Evolutionary conservation across 495 filamentous ascomycete genomes (phyloP).

Genomic region (Articulospora tetracladia): DNA sequence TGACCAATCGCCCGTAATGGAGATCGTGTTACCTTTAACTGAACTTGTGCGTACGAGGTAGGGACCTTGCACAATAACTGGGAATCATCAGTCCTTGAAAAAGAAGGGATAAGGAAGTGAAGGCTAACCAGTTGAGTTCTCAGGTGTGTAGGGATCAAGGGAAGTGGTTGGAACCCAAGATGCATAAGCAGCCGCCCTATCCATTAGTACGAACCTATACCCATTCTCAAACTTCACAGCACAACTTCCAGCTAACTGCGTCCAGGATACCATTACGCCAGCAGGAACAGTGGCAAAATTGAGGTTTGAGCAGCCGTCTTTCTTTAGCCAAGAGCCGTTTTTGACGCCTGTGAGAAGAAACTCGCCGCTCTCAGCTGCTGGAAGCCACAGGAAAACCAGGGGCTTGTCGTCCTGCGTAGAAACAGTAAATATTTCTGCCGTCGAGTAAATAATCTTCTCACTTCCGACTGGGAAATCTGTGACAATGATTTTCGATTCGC

Average conservation of each 20-base stretch:
- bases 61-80: constrained; percentile 59
- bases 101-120: background rate
- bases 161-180: constrained; percentile 55
- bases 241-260: constrained; percentile 41
- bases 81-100: background rate
- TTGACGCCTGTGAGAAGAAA: constrained; percentile 46
- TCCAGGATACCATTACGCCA: constrained; percentile 37
- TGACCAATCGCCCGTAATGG: constrained; percentile 64
- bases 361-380: constrained; percentile 50
- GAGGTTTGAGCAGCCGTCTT: constrained; percentile 35
- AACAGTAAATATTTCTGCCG: constrained; percentile 55
- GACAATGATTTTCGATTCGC: constrained; percentile 56
- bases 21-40: constrained; percentile 39
- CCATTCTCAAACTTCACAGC: constrained; percentile 42
- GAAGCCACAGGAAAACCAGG: constrained; percentile 50
- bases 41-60: constrained; percentile 62
- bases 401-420: constrained; percentile 42
- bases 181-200: constrained; percentile 47
- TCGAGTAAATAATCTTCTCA: constrained; percentile 53
- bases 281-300: constrained; percentile 32
- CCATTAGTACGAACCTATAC: constrained; percentile 43
- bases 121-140: constrained; percentile 38
- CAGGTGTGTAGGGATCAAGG: constrained; percentile 43
- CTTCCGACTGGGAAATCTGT: constrained; percentile 53
- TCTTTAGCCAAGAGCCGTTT: constrained; percentile 30